Evolutionary conservation across 2,329 filamentous ascomycete species (phyloP), one percentile per base, ranked within the genome.

Genomic region (Meredithiella fracta): DNA sequence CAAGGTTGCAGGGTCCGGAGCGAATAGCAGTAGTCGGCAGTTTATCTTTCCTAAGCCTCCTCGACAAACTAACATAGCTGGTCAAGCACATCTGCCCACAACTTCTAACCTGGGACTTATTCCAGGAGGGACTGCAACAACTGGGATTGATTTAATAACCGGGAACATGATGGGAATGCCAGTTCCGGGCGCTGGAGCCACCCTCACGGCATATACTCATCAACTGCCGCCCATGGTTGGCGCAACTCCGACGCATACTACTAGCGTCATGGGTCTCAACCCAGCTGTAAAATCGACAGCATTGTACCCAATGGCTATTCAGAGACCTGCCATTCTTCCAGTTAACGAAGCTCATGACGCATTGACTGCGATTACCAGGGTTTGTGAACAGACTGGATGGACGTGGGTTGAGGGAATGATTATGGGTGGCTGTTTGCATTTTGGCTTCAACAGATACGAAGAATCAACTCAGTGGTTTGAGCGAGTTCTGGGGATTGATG

Each of bases 331-430:
- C 14, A 22, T n/a, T 15, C 40, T 31, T 3, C 55, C 55, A 3
- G 17, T 51, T 6, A 26, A 42, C n/a, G 51, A 54, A 7, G 87
- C 87, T 7, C 77, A 74, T 50, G 72, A 77, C 5, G 85, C 85
- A 1, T 68, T 94, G 20, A 79, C 86, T 38, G 79, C 88, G 63
- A 73, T 95, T 20, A 81, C 79, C 15, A 79, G 74, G 60, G 70
- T 94, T 5, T 94, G 88, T 65, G 80, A 85, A 63, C 83, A 91
- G 65, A 87, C 83, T 63, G 77, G 76, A 8, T 92, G 87, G 86
- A 78, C 81, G 62, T 98, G 92, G 92, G 78, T 89, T 54, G 91
- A 97, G 65, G 92, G 92, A 1, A 90, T 97, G 73, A 73, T 97
- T 40, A 73, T 97, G 5, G 88, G 86, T 40, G 92, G 92, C 1